These are phyloP conservation scores for Phtheirospermum japonicum DNA, from an alignment of 257 asterid species.

Conservation along the genomic window DNA sequence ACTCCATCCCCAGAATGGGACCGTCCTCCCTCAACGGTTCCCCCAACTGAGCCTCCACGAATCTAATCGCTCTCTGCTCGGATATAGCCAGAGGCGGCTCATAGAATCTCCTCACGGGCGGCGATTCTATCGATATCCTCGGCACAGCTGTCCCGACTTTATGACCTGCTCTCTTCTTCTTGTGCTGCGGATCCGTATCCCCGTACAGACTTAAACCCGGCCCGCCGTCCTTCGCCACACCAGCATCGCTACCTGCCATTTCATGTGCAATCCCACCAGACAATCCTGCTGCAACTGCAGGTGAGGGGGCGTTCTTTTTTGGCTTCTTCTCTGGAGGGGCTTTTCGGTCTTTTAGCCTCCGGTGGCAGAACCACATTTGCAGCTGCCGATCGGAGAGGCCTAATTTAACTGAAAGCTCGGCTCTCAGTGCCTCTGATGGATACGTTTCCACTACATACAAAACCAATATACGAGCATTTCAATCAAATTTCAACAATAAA, in stretches of 20 bases:
- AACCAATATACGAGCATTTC: constrained; percentile 15
- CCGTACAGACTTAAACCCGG: constrained; percentile 42
- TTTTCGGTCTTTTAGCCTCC: constrained; percentile 88
- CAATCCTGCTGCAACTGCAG: constrained; percentile 35
- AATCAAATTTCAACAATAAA: constrained; percentile 18
- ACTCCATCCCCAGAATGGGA: constrained; percentile 94
- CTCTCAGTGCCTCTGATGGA: constrained; percentile 77
- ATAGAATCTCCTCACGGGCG: constrained; percentile 58
- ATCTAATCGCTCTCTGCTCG: constrained; percentile 68
- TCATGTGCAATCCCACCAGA: constrained; percentile 43
- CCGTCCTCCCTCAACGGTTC: constrained; percentile 84
- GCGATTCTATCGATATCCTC: constrained; percentile 55
- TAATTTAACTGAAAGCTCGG: constrained; percentile 69
- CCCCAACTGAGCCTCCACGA: constrained; percentile 88
- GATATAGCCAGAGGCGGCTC: constrained; percentile 76
- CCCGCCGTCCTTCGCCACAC: constrained; percentile 37
- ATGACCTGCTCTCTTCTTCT: constrained; percentile 51
- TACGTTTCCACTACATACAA: constrained; percentile 58
- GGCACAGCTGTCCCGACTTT: constrained; percentile 75
- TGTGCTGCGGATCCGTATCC: constrained; percentile 35
- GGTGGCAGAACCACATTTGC: constrained; percentile 97
- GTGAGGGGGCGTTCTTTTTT: constrained; percentile 41
- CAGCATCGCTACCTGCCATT: constrained; percentile 33
- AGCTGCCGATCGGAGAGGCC: constrained; percentile 86
- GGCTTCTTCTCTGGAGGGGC: constrained; percentile 49